phyloP scores from a whole-genome alignment of 495 filamentous ascomycete genomes.

The Bombardia bombarda region DNA sequence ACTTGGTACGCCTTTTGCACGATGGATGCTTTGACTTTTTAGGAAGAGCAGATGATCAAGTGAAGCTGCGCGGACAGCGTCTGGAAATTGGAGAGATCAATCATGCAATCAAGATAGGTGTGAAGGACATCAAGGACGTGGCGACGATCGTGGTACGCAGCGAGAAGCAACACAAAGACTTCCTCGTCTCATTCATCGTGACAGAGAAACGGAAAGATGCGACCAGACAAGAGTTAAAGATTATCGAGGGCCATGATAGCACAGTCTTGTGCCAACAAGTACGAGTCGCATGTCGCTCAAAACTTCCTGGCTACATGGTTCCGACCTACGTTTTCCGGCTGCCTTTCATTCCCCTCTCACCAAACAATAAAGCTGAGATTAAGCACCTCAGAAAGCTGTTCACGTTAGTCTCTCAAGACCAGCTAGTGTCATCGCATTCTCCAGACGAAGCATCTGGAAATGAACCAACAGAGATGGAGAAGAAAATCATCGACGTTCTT shows the following conservation, averaged over 20 bases:
- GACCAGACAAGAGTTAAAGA: slow-evolving; percentile 13
- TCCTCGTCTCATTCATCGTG: slow-evolving; percentile 64
- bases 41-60: slow-evolving; percentile 69
- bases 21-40: slow-evolving; percentile 66
- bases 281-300: slow-evolving; percentile 46
- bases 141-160: slow-evolving; percentile 52
- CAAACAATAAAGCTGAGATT: slow-evolving; percentile 70
- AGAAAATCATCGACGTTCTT: slow-evolving; percentile 45
- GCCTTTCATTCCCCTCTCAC: slow-evolving; percentile 54
- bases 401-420: slow-evolving; percentile 46
- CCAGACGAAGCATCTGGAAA: neutral
- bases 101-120: slow-evolving; percentile 47
- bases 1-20: slow-evolving; percentile 64
- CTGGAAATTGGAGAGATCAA: slow-evolving; percentile 76
- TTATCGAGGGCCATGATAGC: slow-evolving; percentile 20
- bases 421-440: slow-evolving; percentile 28
- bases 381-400: slow-evolving; percentile 55
- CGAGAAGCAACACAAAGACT: slow-evolving; percentile 55
- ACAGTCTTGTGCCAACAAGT: slow-evolving; percentile 21
- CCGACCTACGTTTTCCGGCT: slow-evolving; percentile 65
- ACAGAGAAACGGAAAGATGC: slow-evolving; percentile 4
- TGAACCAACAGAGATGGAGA: slow-evolving; percentile 31
- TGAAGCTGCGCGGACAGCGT: slow-evolving; percentile 72
- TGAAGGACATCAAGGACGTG: slow-evolving; percentile 43
- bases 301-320: slow-evolving; percentile 68